These are phyloP conservation scores for Anastatica hierochuntica DNA, from an alignment of 345 rosid species.

Conservation along the genomic window DNA sequence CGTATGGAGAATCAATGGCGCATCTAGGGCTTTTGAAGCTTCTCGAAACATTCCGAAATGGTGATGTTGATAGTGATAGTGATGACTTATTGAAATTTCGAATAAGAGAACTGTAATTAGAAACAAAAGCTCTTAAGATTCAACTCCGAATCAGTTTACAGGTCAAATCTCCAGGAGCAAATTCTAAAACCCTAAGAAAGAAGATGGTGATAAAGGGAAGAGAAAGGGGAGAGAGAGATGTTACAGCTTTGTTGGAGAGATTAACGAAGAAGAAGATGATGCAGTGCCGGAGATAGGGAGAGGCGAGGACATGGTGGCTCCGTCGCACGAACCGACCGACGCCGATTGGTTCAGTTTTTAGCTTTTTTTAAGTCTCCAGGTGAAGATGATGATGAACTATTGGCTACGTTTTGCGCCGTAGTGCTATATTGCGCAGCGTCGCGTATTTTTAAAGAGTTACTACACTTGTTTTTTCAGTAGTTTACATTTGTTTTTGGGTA, in stretches of 20 bases:
- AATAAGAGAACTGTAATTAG: conserved; percentile 18
- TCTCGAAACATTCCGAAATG: conserved; percentile 19
- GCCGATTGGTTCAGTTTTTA: too few species aligned
- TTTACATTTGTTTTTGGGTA: too few species aligned
- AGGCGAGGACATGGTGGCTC: conserved; percentile 34
- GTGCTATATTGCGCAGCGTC: too few species aligned
- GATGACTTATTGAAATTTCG: conserved; percentile 8
- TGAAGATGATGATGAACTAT: too few species aligned
- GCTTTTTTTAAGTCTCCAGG: too few species aligned
- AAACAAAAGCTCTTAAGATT: not conserved
- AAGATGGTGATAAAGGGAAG: not conserved
- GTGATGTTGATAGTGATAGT: too few species aligned
- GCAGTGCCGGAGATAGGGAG: conserved; percentile 39
- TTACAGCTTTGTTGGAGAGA: conserved; percentile 39
- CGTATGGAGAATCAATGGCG: conserved; percentile 46
- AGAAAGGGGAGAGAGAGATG: not conserved
- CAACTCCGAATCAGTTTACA: not conserved
- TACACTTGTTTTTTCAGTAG: too few species aligned
- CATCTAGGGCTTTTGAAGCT: conserved; percentile 36
- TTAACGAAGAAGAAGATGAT: conserved; percentile 37
- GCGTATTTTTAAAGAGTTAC: too few species aligned
- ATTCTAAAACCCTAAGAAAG: not conserved
- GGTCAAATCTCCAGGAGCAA: not conserved
- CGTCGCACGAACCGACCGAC: conserved; percentile 8
- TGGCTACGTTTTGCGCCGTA: too few species aligned